Percentiles rank a stretch among this genome's conserved stretches.
Conservation (phyloP, 2,329 filamentous ascomycete genomes). For the Corynespora cassiicola region DNA sequence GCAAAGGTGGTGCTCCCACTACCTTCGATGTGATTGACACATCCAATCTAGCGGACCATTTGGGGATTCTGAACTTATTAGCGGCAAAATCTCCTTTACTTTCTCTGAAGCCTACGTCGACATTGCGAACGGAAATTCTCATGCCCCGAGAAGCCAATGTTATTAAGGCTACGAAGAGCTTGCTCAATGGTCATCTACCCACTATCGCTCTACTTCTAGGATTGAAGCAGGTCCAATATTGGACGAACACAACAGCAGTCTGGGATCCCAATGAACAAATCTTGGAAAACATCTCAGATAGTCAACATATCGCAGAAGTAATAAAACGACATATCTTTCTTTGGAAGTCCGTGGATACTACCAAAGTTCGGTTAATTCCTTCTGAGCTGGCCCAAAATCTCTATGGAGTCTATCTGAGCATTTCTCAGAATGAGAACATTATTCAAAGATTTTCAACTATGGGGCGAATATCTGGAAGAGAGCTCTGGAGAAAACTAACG, state of each 20-base stretch:
- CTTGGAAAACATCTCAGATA: constrained; percentile 16
- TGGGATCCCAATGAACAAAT: constrained; percentile 28
- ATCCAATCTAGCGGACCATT: constrained; percentile 54
- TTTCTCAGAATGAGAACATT: constrained; percentile 18
- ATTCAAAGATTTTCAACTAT: neutral
- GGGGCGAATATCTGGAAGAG: constrained; percentile 18
- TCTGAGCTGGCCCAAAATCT: constrained; percentile 13
- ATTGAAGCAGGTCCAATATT: constrained; percentile 39
- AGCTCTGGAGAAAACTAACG: constrained; percentile 24
- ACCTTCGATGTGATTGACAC: constrained; percentile 66
- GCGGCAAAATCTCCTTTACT: constrained; percentile 58
- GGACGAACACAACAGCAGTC: constrained; percentile 15
- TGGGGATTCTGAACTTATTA: constrained; percentile 56
- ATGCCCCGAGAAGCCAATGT: constrained; percentile 39
- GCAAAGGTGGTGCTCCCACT: constrained; percentile 43
- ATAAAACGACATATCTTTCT: constrained; percentile 33
- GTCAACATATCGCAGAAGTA: constrained; percentile 37
- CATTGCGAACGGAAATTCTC: constrained; percentile 51
- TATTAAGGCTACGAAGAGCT: constrained; percentile 42
- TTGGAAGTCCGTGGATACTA: constrained; percentile 7
- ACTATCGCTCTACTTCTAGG: constrained; percentile 60
- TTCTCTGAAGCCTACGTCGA: constrained; percentile 42
- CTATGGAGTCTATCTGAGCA: constrained; percentile 14
- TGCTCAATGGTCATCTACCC: constrained; percentile 56
- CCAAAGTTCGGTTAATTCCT: constrained; percentile 49